phyloP scores from a whole-genome alignment of 148 eudicot genomes.

The Dysphania ambrosioides region DNA sequence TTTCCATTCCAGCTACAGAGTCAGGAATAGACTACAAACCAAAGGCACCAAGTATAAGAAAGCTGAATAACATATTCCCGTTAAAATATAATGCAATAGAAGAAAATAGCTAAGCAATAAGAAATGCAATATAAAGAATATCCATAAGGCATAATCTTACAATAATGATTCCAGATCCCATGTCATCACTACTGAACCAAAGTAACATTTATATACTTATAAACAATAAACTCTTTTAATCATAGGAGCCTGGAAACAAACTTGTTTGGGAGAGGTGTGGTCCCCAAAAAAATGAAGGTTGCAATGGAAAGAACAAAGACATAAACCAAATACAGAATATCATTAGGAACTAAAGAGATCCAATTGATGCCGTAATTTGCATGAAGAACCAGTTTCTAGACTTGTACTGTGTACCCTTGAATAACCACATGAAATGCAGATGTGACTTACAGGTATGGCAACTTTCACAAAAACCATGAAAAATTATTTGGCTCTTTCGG shows the following conservation, averaged over 20 bases:
- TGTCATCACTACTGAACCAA: background rate
- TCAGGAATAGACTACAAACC: slow-evolving; percentile 73
- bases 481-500: background rate
- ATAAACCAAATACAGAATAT: background rate
- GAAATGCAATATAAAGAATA: background rate
- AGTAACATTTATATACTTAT: background rate
- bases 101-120: background rate
- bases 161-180: background rate
- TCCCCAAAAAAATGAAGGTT: background rate
- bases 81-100: background rate
- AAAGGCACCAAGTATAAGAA: slow-evolving; percentile 2
- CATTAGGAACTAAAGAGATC: background rate
- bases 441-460: background rate
- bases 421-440: background rate
- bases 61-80: background rate
- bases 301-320: background rate
- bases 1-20: slow-evolving; percentile 73
- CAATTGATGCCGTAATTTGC: background rate
- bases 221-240: background rate
- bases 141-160: background rate
- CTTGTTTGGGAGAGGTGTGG: background rate
- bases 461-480: background rate
- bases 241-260: background rate
- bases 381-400: background rate
- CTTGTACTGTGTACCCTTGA: background rate